Conservation (phyloP, 176 grass and related monocot genomes). For the Rhipidocladum racemiflorum region DNA sequence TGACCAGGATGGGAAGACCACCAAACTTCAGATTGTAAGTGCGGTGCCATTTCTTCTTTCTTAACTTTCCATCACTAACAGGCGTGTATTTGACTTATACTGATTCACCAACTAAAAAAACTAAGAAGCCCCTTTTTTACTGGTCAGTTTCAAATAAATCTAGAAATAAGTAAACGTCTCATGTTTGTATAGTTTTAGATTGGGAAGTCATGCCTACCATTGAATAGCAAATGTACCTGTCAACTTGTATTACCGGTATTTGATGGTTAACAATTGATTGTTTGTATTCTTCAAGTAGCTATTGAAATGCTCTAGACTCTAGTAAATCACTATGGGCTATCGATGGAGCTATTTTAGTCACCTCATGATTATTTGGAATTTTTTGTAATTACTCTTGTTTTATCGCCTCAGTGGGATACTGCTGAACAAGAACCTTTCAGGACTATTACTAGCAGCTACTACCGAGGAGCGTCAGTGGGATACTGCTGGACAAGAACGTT, state of each 20-base stretch:
- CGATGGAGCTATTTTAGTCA: not conserved
- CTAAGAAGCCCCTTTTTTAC: not conserved
- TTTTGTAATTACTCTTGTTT: not conserved
- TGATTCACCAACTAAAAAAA: not conserved
- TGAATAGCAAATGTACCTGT: not conserved
- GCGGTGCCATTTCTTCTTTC: not conserved
- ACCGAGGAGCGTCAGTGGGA: constrained; percentile 86
- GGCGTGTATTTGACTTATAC: not conserved
- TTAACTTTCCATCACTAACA: not conserved
- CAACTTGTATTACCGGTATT: not conserved
- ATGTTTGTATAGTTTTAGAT: not conserved
- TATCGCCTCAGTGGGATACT: constrained; percentile 69
- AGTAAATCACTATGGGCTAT: not conserved
- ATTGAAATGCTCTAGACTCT: not conserved
- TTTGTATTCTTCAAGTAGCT: not conserved
- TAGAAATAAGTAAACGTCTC: not conserved
- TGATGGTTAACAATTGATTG: not conserved
- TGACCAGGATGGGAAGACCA: constrained; percentile 79
- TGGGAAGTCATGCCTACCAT: not conserved
- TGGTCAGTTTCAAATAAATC: not conserved
- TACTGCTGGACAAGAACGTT: constrained; percentile 87
- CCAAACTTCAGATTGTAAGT: constrained; percentile 83
- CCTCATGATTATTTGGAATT: not conserved
- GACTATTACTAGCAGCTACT: constrained; percentile 91
- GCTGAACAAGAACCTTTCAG: constrained; percentile 91